Percentiles rank a stretch among this genome's conserved stretches.
These are phyloP conservation scores for Lumnitzera littorea DNA, from an alignment of 345 rosid genomes.

Conservation along the genomic window DNA sequence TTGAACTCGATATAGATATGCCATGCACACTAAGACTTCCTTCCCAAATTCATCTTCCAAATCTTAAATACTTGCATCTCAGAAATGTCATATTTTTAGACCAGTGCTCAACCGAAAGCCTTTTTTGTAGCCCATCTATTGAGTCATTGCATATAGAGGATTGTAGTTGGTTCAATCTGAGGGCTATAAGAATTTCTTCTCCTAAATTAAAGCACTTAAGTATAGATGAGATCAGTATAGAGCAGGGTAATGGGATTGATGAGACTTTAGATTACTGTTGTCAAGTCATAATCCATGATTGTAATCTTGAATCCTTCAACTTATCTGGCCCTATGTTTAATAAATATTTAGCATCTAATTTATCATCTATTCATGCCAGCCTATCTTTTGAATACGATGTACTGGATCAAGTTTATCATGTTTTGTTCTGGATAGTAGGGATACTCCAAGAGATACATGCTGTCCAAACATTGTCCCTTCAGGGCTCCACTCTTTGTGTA, in stretches of 20 bases:
- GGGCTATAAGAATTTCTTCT: not conserved
- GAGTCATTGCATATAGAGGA: not conserved
- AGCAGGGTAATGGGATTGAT: too few species aligned
- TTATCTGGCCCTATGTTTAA: not conserved
- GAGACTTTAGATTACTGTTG: not conserved
- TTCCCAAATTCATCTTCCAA: not conserved
- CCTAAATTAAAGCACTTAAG: not conserved
- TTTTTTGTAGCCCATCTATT: not conserved
- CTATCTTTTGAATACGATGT: not conserved
- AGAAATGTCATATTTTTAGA: not conserved
- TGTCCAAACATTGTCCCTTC: not conserved
- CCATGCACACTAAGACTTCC: not conserved
- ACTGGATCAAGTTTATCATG: too few species aligned
- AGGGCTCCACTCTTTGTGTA: not conserved
- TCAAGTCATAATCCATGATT: not conserved
- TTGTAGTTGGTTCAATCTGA: conserved; percentile 4
- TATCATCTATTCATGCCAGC: not conserved
- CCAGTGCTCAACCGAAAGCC: not conserved
- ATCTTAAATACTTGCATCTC: conserved; percentile 5
- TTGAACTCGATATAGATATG: not conserved
- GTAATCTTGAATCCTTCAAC: not conserved
- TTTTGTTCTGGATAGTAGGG: too few species aligned
- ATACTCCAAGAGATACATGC: not conserved
- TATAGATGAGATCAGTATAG: not conserved
- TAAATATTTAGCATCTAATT: not conserved